Base-by-base conservation (phyloP, 768 basidiomycete genomes). In the Leucogyrophana mollusca region DNA sequence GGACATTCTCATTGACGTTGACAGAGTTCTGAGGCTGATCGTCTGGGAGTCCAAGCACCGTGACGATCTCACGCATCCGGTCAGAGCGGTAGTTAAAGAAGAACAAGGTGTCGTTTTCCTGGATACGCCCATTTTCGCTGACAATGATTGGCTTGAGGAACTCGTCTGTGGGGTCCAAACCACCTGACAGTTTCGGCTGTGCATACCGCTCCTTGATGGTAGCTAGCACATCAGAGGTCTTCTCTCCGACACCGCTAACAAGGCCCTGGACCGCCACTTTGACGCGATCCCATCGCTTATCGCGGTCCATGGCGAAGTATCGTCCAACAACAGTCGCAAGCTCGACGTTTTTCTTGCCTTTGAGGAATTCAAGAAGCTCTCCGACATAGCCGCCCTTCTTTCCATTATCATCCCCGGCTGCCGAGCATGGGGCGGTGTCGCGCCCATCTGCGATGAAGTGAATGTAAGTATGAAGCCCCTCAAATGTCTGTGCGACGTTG, bases 31-130 rank as follows among this genome's bases (percentile, higher is more conserved):
- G 27, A 13, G 27, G 27, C 1, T 91, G 90, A 66, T 89, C 91
- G 54, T 90, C 84, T 3, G 83, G 81, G 4, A 84, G 65, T 16
- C 93, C 94, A 43, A 96, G 78, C 7, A 97, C 81, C 22, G 78
- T 70, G n/a, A 72, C 77, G 50, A 96, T 85, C 69, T 97, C 94
- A 38, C 94, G 83, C 88, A 97, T 91, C 43, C 94, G 85, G 65
- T 97, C 94, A 1, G 94, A 94, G 50, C 94, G 85, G 68, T 97
- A 96, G 73, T 97, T 97, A 83, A 95, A 97, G 72, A 90, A 83
- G 79, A 95, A 96, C 4, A 97, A 61, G 0, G 93, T 94, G 66
- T 96, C 94, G 34, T 73, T 77, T 47, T 92, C 91, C 67, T 93
- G 87, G 59, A 95, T 81, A 35, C 92, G 73, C 7, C 87, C 87